Evolutionary conservation across 176 grass and related monocot genomes (phyloP).

Genomic region (Leersia perrieri): DNA sequence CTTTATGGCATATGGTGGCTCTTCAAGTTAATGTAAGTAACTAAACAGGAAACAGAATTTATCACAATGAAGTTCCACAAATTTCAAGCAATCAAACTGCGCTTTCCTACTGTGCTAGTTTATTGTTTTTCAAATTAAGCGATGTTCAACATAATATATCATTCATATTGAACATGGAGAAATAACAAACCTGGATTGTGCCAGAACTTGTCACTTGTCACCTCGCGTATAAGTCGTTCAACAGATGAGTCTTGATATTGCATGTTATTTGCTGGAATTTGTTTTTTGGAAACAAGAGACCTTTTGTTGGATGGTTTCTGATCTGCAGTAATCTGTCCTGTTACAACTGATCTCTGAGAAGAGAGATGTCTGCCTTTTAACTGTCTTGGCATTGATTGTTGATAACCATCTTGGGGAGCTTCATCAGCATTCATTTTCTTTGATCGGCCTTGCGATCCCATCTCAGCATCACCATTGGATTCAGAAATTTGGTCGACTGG

Average conservation of each 20-base stretch:
- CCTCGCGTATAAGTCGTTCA: slow-evolving; percentile 91
- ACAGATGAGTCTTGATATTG: slow-evolving; percentile 91
- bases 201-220: slow-evolving; percentile 98
- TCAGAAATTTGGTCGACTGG: slow-evolving; percentile 60
- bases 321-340: slow-evolving; percentile 55
- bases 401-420: slow-evolving; percentile 37
- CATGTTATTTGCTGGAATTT: slow-evolving; percentile 47
- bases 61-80: not conserved
- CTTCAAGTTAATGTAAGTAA: not conserved
- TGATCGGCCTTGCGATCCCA: slow-evolving; percentile 32
- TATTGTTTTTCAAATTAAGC: not conserved
- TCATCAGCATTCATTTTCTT: slow-evolving; percentile 67
- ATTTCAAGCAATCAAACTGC: not conserved
- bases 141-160: slow-evolving; percentile 12
- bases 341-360: slow-evolving; percentile 45
- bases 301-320: slow-evolving; percentile 73
- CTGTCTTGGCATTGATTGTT: slow-evolving; percentile 44
- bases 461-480: slow-evolving; percentile 66
- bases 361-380: slow-evolving; percentile 47
- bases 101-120: slow-evolving; percentile 2
- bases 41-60: slow-evolving; percentile 6
- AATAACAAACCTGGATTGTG: slow-evolving; percentile 82
- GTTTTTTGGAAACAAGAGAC: slow-evolving; percentile 77
- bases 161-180: slow-evolving; percentile 2
- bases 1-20: not conserved